Evolutionary conservation across 805 yeast species (phyloP).

Genomic region (Alloascoidea africana): DNA sequence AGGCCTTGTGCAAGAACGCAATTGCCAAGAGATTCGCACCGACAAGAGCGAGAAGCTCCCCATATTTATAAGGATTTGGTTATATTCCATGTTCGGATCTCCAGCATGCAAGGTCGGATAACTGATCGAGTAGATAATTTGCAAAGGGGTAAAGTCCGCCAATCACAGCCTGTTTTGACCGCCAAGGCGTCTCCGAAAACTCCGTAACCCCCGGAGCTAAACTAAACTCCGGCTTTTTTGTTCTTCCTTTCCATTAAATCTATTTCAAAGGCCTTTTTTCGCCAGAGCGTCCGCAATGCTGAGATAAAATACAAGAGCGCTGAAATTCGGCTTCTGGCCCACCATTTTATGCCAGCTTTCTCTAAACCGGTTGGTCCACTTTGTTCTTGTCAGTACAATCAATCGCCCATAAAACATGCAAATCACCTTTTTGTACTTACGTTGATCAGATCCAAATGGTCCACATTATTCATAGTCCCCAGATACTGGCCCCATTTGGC

Average conservation of each 20-base stretch:
- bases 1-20: no score
- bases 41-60: no score
- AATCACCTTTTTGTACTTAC: slow-evolving; percentile 48
- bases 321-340: slow-evolving; percentile 25
- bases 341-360: slow-evolving; percentile 9
- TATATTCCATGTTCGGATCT: no score
- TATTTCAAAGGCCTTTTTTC: slow-evolving; percentile 31
- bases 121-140: no score
- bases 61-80: no score
- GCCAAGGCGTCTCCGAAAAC: slow-evolving; percentile 1
- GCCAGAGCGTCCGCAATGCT: slow-evolving; percentile 53
- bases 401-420: slow-evolving; percentile 8
- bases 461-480: slow-evolving; percentile 67
- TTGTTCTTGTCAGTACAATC: background rate
- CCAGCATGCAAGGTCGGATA: no score
- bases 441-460: slow-evolving; percentile 77
- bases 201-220: slow-evolving; percentile 7
- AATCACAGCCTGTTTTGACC: background rate
- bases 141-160: no score
- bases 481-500: slow-evolving; percentile 73
- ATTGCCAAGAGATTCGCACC: no score
- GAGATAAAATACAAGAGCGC: slow-evolving; percentile 55
- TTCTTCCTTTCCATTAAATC: background rate
- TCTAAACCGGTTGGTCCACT: slow-evolving; percentile 17
- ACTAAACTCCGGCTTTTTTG: background rate